A percentile compares a stretch with the other conserved stretches of the same genome.
Conservation (phyloP, 495 filamentous ascomycete genomes). For the Friedmanniomyces simplex region DNA sequence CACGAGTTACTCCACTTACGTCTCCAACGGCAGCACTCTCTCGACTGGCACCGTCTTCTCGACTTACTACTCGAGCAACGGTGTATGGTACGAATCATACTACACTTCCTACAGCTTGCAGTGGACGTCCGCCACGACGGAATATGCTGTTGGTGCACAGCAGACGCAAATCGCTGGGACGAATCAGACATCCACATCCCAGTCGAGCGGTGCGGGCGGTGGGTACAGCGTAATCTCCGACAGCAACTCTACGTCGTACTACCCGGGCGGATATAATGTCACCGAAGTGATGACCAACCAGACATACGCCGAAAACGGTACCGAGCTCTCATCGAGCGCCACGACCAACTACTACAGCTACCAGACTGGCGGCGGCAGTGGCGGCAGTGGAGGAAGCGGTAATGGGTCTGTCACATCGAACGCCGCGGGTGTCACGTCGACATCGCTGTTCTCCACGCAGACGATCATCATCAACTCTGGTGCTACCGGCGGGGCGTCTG, state of each 20-base stretch:
- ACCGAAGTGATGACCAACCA: constrained; percentile 1
- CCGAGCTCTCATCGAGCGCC: constrained; percentile 9
- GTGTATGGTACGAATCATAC: constrained; percentile 8
- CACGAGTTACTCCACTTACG: constrained; percentile 7
- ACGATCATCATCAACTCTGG: constrained; percentile 3
- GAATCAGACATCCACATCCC: background rate
- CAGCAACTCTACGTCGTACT: background rate
- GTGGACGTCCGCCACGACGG: constrained; percentile 9
- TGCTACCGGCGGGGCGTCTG: constrained; percentile 1
- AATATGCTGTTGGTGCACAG: background rate
- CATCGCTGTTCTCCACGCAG: background rate
- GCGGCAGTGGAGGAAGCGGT: background rate
- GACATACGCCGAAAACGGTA: constrained; percentile 5
- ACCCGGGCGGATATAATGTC: background rate
- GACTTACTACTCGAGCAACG: background rate
- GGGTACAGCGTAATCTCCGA: background rate
- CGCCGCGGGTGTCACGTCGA: background rate
- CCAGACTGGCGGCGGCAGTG: background rate
- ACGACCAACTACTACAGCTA: constrained; percentile 6
- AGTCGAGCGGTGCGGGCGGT: background rate
- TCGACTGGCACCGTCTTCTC: constrained; percentile 13
- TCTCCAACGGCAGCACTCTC: constrained; percentile 10
- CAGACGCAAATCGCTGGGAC: background rate
- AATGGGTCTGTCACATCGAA: background rate
- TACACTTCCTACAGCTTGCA: constrained; percentile 8